A percentile compares a stretch with the other conserved stretches of the same genome.
These are phyloP conservation scores for Paramecium caudatum DNA, from an alignment of 73 alveolate genomes.

Conservation along the genomic window DNA sequence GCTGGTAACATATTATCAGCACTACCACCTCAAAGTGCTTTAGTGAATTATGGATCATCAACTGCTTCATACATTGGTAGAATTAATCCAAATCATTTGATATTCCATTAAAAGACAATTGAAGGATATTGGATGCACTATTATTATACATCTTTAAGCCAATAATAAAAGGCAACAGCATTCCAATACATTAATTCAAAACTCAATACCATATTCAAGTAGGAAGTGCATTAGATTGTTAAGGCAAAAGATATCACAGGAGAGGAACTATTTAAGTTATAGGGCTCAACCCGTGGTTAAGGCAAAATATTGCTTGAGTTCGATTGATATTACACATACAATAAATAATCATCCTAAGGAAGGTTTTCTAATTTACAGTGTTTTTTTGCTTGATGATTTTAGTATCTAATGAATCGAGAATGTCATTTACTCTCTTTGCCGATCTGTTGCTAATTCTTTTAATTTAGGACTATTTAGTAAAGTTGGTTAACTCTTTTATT, in stretches of 20 bases:
- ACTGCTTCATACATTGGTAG: background rate
- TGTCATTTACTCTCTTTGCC: slow-evolving; percentile 8
- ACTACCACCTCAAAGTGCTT: background rate
- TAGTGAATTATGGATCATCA: slow-evolving; percentile 8
- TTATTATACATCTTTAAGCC: background rate
- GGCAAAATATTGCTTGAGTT: background rate
- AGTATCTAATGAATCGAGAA: slow-evolving; percentile 19
- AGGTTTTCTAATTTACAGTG: background rate
- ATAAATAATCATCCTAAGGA: slow-evolving; percentile 12
- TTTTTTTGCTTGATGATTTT: slow-evolving; percentile 8
- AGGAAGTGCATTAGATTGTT: slow-evolving; percentile 10
- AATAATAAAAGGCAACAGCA: background rate
- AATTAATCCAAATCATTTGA: slow-evolving; percentile 20
- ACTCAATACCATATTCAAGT: background rate
- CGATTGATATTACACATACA: background rate
- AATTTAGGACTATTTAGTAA: background rate
- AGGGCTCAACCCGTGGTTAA: background rate
- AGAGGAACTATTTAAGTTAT: background rate
- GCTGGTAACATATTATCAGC: background rate
- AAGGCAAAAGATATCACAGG: slow-evolving; percentile 34
- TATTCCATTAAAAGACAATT: background rate
- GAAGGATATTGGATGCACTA: slow-evolving; percentile 44
- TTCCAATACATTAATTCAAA: background rate
- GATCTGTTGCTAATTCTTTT: background rate
- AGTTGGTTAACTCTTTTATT: slow-evolving; percentile 5